These are phyloP conservation scores for Babesia ovata DNA, from an alignment of 169 alveolate species.

Conservation along the genomic window DNA sequence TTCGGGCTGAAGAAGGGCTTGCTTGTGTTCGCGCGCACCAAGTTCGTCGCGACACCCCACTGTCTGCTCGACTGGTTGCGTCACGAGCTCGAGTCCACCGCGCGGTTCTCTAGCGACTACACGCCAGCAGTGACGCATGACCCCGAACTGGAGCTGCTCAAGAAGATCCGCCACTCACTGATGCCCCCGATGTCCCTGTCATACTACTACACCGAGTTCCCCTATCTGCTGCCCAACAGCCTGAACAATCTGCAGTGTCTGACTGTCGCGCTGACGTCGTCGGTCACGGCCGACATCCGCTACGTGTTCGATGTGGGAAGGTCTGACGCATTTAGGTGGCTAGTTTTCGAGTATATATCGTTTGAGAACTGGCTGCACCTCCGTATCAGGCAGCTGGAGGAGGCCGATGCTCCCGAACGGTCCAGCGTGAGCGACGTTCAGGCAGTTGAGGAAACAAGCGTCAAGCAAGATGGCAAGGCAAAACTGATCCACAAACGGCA, in stretches of 20 bases:
- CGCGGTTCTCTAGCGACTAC: background rate
- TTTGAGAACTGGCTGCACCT: constrained; percentile 63
- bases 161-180: constrained; percentile 7
- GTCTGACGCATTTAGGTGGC: constrained; percentile 64
- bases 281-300: constrained; percentile 23
- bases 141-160: background rate
- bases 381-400: constrained; percentile 33
- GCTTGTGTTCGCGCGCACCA: background rate
- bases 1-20: constrained; percentile 9
- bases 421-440: background rate
- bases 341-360: constrained; percentile 51
- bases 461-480: background rate
- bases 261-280: constrained; percentile 26
- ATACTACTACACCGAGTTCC: constrained; percentile 42
- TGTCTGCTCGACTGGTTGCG: constrained; percentile 54
- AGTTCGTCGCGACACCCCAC: constrained; percentile 12
- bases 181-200: constrained; percentile 41
- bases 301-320: constrained; percentile 57
- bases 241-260: constrained; percentile 4
- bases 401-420: background rate
- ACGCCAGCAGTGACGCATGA: background rate
- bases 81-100: constrained; percentile 38
- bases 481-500: constrained; percentile 7
- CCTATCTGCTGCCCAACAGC: constrained; percentile 31
- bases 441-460: background rate